phyloP scores from a whole-genome alignment of 192 early-diverging fungal genomes.

The Gorgonomyces haynaldii region DNA sequence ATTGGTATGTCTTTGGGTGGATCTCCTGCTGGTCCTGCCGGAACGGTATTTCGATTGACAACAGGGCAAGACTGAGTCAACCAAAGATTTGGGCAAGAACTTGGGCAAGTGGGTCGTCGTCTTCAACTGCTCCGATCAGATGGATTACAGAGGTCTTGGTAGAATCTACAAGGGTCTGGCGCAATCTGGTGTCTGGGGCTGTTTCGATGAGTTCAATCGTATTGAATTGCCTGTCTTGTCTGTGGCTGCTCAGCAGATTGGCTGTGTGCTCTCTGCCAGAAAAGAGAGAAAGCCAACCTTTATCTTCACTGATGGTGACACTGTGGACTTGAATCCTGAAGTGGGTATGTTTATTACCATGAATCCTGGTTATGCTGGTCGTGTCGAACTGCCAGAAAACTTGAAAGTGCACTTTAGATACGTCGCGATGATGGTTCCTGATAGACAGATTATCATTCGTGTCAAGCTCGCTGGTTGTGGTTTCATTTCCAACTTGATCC shows the following conservation, averaged over 20 bases:
- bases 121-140: constrained; percentile 59
- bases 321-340: constrained; percentile 56
- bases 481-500: constrained; percentile 52
- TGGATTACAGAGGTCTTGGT: constrained; percentile 56
- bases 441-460: constrained; percentile 54
- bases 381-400: constrained; percentile 57
- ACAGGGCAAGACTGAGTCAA: constrained; percentile 58
- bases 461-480: constrained; percentile 55
- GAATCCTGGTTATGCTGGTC: constrained; percentile 58
- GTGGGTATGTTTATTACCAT: constrained; percentile 60
- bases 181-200: constrained; percentile 53
- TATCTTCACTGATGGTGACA: constrained; percentile 56
- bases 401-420: constrained; percentile 56
- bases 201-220: constrained; percentile 58
- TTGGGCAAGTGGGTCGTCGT: constrained; percentile 60
- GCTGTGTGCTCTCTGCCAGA: constrained; percentile 46
- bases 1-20: constrained; percentile 55
- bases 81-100: constrained; percentile 54
- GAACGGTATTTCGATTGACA: too few relatives aligned
- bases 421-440: constrained; percentile 60
- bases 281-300: constrained; percentile 49
- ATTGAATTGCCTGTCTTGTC: constrained; percentile 54
- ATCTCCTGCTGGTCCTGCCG: constrained; percentile 47
- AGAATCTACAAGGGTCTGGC: constrained; percentile 55
- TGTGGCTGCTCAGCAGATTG: constrained; percentile 56